Base-by-base conservation (phyloP, 306 rosid species). In the Aeschynomene evenia region DNA sequence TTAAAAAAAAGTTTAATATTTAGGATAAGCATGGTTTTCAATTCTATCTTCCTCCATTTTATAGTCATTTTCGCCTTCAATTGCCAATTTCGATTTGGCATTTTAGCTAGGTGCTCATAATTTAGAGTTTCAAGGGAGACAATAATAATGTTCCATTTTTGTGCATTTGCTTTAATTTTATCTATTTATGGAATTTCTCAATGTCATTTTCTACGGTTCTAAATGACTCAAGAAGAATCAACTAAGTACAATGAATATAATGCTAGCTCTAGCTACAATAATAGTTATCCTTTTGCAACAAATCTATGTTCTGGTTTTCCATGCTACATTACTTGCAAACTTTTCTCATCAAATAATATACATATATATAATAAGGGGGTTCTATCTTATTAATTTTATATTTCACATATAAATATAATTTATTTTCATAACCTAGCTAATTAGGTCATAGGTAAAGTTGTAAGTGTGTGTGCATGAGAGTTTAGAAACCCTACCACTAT, bases 241-340 rank as follows among this genome's bases (percentile, higher is more conserved):
- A 23, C 5, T 8, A 37, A n/a, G 24, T n/a, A 3, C 63, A 29
- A 57, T 9, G 8, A 28, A 55, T 55, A 28, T 20, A 26, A n/a
- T 52, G 19, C 59, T n/a, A n/a, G n/a, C n/a, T n/a, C n/a, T n/a
- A n/a, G n/a, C n/a, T n/a, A n/a, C n/a, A n/a, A n/a, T n/a, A n/a
- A n/a, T n/a, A 24, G 19, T 22, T n/a, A n/a, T 36, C 16, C 11
- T 55, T 40, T 12, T 0, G 56, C 51, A 55, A 65, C 58, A 42
- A 74, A 65, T 14, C 67, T 45, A 15, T 45, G 53, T 66, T 23
- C 68, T 45, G 61, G 67, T 66, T 55, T 56, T 65, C 43, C 31
- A 63, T 42, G 72, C 31, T 6, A 54, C 59, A 14, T n/a, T n/a
- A n/a, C 10, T 28, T 65, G 60, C 52, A 56, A 55, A 33, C 24